Conservation (phyloP, 148 eudicot species). For the Chenopodium formosanum region DNA sequence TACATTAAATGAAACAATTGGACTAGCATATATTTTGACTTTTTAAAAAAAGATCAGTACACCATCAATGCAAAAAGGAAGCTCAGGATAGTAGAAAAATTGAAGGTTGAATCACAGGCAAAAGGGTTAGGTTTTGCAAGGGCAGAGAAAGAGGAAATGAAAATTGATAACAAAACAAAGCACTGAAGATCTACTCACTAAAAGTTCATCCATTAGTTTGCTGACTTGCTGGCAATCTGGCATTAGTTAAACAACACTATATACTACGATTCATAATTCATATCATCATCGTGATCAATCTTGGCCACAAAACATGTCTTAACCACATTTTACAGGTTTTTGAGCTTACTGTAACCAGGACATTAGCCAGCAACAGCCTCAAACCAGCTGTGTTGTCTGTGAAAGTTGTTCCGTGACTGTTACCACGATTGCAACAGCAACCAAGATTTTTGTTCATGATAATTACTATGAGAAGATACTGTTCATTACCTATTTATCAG, state of each 20-base stretch:
- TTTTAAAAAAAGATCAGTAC: not conserved
- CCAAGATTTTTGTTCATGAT: not conserved
- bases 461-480: not conserved
- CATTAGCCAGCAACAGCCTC: too few relatives aligned
- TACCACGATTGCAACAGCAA: too few relatives aligned
- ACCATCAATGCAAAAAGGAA: not conserved
- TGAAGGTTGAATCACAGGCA: not conserved
- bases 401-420: too few relatives aligned
- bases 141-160: not conserved
- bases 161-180: not conserved
- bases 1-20: conserved; percentile 1
- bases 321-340: too few relatives aligned
- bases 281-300: too few relatives aligned
- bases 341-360: too few relatives aligned
- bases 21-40: not conserved
- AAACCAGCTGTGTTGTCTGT: too few relatives aligned
- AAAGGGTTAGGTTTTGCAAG: not conserved
- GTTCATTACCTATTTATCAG: not conserved
- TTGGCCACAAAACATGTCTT: too few relatives aligned
- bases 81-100: not conserved
- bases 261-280: too few relatives aligned
- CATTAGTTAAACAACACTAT: too few relatives aligned
- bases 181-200: not conserved
- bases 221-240: too few relatives aligned
- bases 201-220: too few relatives aligned